A percentile compares a stretch with the other conserved stretches of the same genome.
Evolutionary conservation across 306 rosid species (phyloP).

Genomic region (Quercus robur): DNA sequence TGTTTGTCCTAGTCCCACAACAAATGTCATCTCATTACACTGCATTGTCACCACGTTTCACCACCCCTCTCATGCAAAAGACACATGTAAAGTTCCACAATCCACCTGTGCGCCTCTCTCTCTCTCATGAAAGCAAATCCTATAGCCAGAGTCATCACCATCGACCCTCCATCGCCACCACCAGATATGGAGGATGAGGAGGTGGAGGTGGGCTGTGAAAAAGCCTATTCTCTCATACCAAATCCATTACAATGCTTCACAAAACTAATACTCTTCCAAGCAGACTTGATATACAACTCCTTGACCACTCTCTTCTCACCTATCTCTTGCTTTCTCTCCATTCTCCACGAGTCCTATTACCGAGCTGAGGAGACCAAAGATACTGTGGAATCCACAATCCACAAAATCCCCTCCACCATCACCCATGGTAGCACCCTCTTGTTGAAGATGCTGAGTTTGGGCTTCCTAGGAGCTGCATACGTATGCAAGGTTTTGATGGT

Average conservation of each 20-base stretch:
- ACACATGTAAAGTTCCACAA: slow-evolving; percentile 39
- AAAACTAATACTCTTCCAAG: slow-evolving; percentile 37
- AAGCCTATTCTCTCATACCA: slow-evolving; percentile 11
- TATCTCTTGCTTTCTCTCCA: slow-evolving; percentile 23
- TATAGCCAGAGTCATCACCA: slow-evolving; percentile 3
- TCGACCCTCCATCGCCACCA: background rate
- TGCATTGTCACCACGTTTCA: slow-evolving; percentile 30
- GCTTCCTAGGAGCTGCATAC: slow-evolving; percentile 49
- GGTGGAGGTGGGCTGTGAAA: background rate
- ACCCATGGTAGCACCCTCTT: slow-evolving; percentile 8
- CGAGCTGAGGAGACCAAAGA: slow-evolving; percentile 36
- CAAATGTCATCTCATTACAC: slow-evolving; percentile 29
- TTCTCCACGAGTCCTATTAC: slow-evolving; percentile 42
- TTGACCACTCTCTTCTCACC: slow-evolving; percentile 40
- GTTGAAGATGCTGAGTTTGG: slow-evolving; percentile 46
- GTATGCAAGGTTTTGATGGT: slow-evolving; percentile 47
- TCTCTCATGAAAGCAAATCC: background rate
- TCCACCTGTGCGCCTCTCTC: background rate
- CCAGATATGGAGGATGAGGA: slow-evolving; percentile 27
- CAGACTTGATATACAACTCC: slow-evolving; percentile 47
- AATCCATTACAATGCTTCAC: slow-evolving; percentile 38
- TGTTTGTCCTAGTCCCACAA: background rate
- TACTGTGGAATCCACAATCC: slow-evolving; percentile 32
- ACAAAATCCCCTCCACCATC: slow-evolving; percentile 30
- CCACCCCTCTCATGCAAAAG: slow-evolving; percentile 25